Percentiles rank a stretch among this genome's conserved stretches.
Evolutionary conservation across 345 rosid species (phyloP).

Genomic region (Rhodamnia rubescens): DNA sequence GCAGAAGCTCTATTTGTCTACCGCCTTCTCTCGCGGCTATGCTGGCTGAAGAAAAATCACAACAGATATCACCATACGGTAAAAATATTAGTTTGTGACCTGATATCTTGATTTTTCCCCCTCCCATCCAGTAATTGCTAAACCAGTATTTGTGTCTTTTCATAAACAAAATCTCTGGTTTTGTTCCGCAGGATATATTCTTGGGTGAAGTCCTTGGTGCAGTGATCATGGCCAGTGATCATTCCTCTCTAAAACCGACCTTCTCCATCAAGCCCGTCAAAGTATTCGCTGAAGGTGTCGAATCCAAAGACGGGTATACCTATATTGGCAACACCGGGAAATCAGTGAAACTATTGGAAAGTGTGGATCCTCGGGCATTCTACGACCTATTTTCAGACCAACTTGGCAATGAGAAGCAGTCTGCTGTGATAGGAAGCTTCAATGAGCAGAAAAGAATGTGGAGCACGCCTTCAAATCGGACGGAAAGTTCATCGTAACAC

Average conservation of each 20-base stretch:
- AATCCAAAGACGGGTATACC: slow-evolving; percentile 46
- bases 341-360: slow-evolving; percentile 29
- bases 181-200: slow-evolving; percentile 50
- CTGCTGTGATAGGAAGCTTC: slow-evolving; percentile 68
- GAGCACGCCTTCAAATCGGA: slow-evolving; percentile 31
- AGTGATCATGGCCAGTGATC: slow-evolving; percentile 32
- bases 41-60: slow-evolving; percentile 32
- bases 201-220: slow-evolving; percentile 83
- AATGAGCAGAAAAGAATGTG: slow-evolving; percentile 56
- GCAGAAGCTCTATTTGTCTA: slow-evolving; percentile 45
- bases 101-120: neutral
- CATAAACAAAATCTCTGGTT: neutral
- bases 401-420: slow-evolving; percentile 39
- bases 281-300: slow-evolving; percentile 44
- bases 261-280: slow-evolving; percentile 24
- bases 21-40: slow-evolving; percentile 40
- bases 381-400: slow-evolving; percentile 31
- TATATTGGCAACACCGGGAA: slow-evolving; percentile 32
- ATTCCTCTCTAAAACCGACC: slow-evolving; percentile 25
- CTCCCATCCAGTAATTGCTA: neutral
- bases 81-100: neutral
- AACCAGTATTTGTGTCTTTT: neutral
- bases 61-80: slow-evolving; percentile 60
- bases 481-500: neutral
- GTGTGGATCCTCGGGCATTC: slow-evolving; percentile 24